These are phyloP conservation scores for Kurtzmaniella quercitrusa DNA, from an alignment of 1,139 yeast species.

Conservation along the genomic window DNA sequence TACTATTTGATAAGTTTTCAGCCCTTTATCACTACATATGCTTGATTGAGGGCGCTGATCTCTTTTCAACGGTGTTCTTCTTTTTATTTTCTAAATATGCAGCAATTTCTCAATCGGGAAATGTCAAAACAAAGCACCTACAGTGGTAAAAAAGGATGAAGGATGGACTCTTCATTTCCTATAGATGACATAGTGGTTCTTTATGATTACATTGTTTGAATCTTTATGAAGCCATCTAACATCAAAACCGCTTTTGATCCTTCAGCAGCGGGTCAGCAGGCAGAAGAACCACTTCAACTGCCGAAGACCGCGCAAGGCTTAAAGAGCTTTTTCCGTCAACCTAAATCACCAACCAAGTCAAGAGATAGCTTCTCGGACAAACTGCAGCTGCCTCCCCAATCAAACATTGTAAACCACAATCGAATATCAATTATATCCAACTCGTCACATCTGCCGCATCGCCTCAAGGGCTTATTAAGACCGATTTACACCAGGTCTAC, in stretches of 20 bases:
- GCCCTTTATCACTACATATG: no score
- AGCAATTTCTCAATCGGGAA: not conserved
- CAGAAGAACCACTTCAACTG: not conserved
- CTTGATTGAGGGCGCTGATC: no score
- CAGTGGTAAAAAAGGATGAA: not conserved
- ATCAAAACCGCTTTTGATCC: not conserved
- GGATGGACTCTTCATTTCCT: not conserved
- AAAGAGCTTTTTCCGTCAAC: not conserved
- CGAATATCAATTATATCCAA: not conserved
- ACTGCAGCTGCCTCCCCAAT: not conserved
- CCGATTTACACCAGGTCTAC: slow-evolving; percentile 22
- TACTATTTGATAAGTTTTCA: no score
- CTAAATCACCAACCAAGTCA: not conserved
- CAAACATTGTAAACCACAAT: not conserved
- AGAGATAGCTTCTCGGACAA: not conserved
- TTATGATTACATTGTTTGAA: not conserved
- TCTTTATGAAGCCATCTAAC: not conserved
- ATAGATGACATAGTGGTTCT: not conserved
- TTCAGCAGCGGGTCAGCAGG: not conserved
- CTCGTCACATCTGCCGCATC: slow-evolving; percentile 1
- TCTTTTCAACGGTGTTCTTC: not conserved
- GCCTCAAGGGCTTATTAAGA: slow-evolving; percentile 10
- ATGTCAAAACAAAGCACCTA: not conserved
- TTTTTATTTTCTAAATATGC: not conserved
- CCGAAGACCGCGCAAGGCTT: not conserved